Conservation (phyloP, 352 stramenopile species). For the Phytopythium montanum region DNA sequence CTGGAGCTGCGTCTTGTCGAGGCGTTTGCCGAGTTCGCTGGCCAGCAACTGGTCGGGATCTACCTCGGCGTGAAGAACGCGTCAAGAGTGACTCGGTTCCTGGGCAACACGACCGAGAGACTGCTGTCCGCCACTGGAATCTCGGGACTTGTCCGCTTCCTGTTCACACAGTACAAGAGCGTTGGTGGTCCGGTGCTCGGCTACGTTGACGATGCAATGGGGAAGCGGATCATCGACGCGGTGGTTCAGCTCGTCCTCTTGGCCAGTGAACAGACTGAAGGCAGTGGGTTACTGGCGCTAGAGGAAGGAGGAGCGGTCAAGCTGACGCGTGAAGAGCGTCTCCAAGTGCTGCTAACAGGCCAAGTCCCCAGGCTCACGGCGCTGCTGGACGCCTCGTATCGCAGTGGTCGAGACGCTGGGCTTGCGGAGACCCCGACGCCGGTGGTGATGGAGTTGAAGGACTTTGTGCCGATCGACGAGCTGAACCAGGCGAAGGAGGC, state of each 20-base stretch:
- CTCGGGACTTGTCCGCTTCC: conserved; percentile 29
- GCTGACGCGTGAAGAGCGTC: conserved; percentile 50
- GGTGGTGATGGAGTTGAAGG: conserved; percentile 60
- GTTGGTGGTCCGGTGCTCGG: conserved; percentile 47
- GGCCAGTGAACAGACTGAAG: conserved; percentile 29
- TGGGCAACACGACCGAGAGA: conserved; percentile 47
- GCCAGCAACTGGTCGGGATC: conserved; percentile 31
- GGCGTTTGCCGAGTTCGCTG: conserved; percentile 37
- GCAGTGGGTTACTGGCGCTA: conserved; percentile 13
- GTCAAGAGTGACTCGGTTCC: conserved; percentile 37
- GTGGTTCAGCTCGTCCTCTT: conserved; percentile 52
- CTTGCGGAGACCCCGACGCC: conserved; percentile 16
- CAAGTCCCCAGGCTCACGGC: conserved; percentile 39
- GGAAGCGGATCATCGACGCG: conserved; percentile 47
- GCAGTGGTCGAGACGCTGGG: conserved; percentile 17
- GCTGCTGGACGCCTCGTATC: conserved; percentile 22
- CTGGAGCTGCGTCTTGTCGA: conserved; percentile 59
- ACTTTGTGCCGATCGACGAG: conserved; percentile 63
- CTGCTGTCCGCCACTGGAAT: conserved; percentile 40
- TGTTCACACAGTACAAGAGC: conserved; percentile 58
- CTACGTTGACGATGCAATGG: conserved; percentile 59
- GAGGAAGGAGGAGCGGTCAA: conserved; percentile 21
- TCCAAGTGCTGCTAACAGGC: conserved; percentile 46
- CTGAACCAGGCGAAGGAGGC: conserved; percentile 43
- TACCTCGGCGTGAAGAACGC: conserved; percentile 53